Conservation (phyloP, 116 monocot genomes). For the Iris pallida region DNA sequence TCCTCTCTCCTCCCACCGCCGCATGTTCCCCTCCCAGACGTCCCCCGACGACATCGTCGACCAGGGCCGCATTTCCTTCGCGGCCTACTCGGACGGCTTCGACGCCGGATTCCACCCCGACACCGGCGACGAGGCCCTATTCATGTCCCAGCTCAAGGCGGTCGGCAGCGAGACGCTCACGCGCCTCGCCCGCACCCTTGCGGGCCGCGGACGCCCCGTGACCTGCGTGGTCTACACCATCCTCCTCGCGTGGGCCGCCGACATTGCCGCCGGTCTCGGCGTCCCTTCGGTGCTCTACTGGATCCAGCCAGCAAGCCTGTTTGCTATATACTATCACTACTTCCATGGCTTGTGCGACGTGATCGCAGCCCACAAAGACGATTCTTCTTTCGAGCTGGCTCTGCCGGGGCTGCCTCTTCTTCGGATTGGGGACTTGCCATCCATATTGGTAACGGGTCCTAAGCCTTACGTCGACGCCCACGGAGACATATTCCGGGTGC, state of each 20-base stretch:
- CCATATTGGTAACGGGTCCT: background rate
- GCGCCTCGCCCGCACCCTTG: background rate
- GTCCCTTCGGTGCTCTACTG: constrained; percentile 12
- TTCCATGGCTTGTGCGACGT: background rate
- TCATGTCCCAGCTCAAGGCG: background rate
- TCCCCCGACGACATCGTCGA: background rate
- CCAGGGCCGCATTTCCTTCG: background rate
- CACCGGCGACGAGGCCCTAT: background rate
- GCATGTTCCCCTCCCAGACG: constrained; percentile 2
- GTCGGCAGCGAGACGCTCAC: constrained; percentile 1
- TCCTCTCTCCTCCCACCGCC: constrained; percentile 11
- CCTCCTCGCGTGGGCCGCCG: constrained; percentile 10
- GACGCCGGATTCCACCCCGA: constrained; percentile 1
- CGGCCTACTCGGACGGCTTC: constrained; percentile 9
- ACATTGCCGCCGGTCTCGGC: constrained; percentile 4
- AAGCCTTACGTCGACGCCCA: background rate
- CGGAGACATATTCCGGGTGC: background rate
- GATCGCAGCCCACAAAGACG: background rate
- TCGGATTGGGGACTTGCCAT: constrained; percentile 9
- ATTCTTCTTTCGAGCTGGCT: background rate
- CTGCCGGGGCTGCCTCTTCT: constrained; percentile 4
- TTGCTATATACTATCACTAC: constrained; percentile 10
- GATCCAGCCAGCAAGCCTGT: constrained; percentile 17
- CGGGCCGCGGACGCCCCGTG: constrained; percentile 2
- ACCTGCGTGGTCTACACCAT: constrained; percentile 11